phyloP scores from a whole-genome alignment of 2,329 filamentous ascomycete genomes.

The Ascochyta rabiei region DNA sequence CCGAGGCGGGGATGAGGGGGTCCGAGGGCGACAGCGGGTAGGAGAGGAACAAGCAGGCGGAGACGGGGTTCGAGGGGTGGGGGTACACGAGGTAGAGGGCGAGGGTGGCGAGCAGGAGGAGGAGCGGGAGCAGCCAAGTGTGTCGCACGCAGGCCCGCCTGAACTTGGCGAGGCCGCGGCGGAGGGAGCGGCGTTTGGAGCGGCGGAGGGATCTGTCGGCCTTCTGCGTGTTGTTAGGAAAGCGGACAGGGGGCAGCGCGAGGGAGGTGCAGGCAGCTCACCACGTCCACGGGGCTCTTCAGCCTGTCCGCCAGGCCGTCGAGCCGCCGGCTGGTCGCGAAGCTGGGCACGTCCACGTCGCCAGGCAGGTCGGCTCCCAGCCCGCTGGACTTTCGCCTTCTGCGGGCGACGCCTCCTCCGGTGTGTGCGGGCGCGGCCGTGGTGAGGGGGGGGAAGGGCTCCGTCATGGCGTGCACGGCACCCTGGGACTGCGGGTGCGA shows the following conservation, averaged over 20 bases:
- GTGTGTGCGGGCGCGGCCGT: conserved; percentile 21
- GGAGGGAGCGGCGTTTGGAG: conserved; percentile 55
- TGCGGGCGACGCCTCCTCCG: conserved; percentile 23
- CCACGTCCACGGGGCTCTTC: conserved; percentile 21
- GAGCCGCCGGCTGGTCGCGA: conserved; percentile 52
- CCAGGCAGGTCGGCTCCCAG: conserved; percentile 60
- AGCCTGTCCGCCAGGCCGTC: conserved; percentile 1
- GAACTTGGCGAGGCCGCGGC: conserved; percentile 52
- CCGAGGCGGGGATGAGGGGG: conserved; percentile 27
- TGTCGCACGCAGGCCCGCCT: conserved; percentile 57
- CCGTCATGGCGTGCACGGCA: conserved; percentile 31
- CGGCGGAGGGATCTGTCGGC: conserved; percentile 40
- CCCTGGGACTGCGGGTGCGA: not conserved
- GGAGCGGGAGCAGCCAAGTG: conserved; percentile 71
- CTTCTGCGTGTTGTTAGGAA: conserved; percentile 22
- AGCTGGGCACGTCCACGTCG: conserved; percentile 57
- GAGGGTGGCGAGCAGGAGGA: conserved; percentile 68
- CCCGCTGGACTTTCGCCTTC: conserved; percentile 54
- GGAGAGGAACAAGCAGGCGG: conserved; percentile 86
- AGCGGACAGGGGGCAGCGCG: not conserved
- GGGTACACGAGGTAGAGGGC: conserved; percentile 77
- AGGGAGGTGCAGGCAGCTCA: conserved; percentile 15
- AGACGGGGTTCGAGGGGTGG: conserved; percentile 75
- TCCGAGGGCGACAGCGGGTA: conserved; percentile 70
- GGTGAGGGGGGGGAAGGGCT: conserved; percentile 44